Conservation (phyloP, 2,329 filamentous ascomycete species). For the Aspergillus niger region DNA sequence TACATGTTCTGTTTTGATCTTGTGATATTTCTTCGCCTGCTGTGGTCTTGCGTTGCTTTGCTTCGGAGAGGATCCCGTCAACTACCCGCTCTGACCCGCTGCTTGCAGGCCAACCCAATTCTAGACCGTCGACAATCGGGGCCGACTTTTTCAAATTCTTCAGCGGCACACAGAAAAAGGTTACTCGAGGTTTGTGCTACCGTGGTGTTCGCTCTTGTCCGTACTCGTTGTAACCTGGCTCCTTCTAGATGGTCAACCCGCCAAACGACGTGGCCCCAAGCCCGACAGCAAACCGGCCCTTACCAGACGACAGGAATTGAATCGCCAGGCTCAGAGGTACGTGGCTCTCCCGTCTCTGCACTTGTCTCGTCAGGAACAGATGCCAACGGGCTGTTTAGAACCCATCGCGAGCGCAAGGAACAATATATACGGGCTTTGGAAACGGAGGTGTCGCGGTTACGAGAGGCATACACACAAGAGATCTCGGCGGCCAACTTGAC, state of each 20-base stretch:
- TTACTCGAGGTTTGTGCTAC: constrained; percentile 66
- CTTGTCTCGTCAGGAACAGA: constrained; percentile 16
- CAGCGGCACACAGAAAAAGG: constrained; percentile 67
- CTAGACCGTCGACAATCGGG: constrained; percentile 20
- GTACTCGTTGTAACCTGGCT: background rate
- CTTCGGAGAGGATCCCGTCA: background rate
- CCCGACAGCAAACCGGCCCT: constrained; percentile 94
- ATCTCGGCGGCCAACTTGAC: constrained; percentile 56
- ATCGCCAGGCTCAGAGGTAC: constrained; percentile 92
- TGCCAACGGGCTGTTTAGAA: constrained; percentile 56
- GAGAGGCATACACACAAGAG: constrained; percentile 71
- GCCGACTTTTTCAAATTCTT: constrained; percentile 54
- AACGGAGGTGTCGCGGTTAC: constrained; percentile 83
- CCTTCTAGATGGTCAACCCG: constrained; percentile 71
- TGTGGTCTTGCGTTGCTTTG: background rate
- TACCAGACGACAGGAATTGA: constrained; percentile 88
- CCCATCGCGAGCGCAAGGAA: constrained; percentile 95
- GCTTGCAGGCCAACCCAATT: background rate
- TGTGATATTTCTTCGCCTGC: background rate
- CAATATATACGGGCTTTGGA: constrained; percentile 93
- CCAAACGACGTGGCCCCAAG: constrained; percentile 90
- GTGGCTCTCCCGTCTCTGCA: background rate
- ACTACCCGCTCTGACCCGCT: background rate
- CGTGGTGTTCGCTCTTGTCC: background rate
- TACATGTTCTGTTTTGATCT: background rate